These are phyloP conservation scores for Inosperma sp. DNA, from an alignment of 768 basidiomycete species.

Conservation along the genomic window DNA sequence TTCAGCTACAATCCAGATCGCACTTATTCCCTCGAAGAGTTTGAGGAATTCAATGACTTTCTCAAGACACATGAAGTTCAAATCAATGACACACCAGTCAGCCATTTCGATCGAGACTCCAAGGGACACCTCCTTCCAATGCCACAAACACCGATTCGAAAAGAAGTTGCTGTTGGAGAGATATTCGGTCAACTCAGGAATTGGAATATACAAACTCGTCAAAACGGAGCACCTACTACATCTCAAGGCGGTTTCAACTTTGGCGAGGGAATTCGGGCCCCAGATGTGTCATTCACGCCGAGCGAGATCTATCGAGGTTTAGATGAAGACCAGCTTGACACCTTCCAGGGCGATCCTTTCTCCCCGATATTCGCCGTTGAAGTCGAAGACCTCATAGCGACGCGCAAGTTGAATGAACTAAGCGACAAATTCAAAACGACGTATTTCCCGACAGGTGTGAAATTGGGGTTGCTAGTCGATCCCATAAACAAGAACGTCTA, in stretches of 20 bases:
- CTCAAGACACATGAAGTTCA: neutral
- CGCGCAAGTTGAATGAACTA: neutral
- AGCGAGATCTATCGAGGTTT: neutral
- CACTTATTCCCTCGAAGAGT: neutral
- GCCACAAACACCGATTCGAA: slow-evolving; percentile 1
- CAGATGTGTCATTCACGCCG: neutral
- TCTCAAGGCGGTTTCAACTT: slow-evolving; percentile 1
- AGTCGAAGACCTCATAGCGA: neutral
- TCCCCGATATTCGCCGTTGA: neutral
- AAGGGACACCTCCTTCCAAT: neutral
- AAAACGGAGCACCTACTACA: neutral
- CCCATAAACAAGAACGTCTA: neutral
- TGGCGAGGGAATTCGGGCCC: neutral
- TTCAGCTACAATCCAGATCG: slow-evolving; percentile 1
- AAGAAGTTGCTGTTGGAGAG: slow-evolving; percentile 1
- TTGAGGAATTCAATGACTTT: neutral
- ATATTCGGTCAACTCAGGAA: neutral
- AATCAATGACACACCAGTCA: neutral
- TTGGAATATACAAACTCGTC: slow-evolving; percentile 1
- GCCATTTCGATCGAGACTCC: slow-evolving; percentile 1
- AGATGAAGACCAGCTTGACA: neutral
- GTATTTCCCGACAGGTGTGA: neutral
- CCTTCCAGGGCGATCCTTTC: neutral
- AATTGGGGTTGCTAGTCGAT: neutral
- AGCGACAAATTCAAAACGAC: neutral